phyloP scores from a whole-genome alignment of 208 protist genomes.

The Endotrypanum monterogeii region DNA sequence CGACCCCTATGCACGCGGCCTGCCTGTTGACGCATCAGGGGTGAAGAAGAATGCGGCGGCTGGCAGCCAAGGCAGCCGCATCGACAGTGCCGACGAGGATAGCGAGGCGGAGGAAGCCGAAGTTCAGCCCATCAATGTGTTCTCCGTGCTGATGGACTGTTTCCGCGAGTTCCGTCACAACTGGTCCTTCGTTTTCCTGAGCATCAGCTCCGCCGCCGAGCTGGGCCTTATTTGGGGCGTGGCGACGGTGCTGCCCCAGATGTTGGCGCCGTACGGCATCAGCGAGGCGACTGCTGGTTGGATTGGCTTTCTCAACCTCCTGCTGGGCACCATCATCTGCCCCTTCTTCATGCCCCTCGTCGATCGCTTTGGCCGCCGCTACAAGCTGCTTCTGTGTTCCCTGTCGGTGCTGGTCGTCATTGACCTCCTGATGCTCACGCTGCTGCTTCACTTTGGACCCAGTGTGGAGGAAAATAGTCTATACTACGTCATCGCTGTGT shows the following conservation, averaged over 20 bases:
- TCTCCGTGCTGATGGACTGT: slow-evolving; percentile 67
- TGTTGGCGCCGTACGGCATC: slow-evolving; percentile 64
- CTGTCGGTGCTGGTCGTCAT: slow-evolving; percentile 43
- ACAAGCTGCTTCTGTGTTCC: slow-evolving; percentile 58
- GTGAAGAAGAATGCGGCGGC: background rate
- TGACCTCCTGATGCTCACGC: slow-evolving; percentile 47
- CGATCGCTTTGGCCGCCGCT: slow-evolving; percentile 39
- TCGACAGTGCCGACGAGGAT: background rate
- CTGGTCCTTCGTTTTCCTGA: slow-evolving; percentile 61
- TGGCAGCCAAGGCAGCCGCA: background rate
- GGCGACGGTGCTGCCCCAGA: slow-evolving; percentile 77
- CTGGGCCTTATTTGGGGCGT: slow-evolving; percentile 75
- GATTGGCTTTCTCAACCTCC: slow-evolving; percentile 75
- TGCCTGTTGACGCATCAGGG: background rate
- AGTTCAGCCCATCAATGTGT: slow-evolving; percentile 62
- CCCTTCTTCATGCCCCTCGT: slow-evolving; percentile 73
- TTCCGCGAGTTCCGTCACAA: slow-evolving; percentile 54
- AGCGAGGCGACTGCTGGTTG: slow-evolving; percentile 59
- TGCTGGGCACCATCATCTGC: slow-evolving; percentile 59
- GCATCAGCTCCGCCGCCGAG: slow-evolving; percentile 58
- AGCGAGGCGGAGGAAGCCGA: slow-evolving; percentile 31
- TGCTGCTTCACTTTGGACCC: slow-evolving; percentile 67
- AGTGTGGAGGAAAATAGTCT: slow-evolving; percentile 23
- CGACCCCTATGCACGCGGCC: slow-evolving; percentile 1
- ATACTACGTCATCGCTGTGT: slow-evolving; percentile 50